Base-by-base conservation (phyloP, 2,329 filamentous ascomycete species). In the Paraphoma sp. region DNA sequence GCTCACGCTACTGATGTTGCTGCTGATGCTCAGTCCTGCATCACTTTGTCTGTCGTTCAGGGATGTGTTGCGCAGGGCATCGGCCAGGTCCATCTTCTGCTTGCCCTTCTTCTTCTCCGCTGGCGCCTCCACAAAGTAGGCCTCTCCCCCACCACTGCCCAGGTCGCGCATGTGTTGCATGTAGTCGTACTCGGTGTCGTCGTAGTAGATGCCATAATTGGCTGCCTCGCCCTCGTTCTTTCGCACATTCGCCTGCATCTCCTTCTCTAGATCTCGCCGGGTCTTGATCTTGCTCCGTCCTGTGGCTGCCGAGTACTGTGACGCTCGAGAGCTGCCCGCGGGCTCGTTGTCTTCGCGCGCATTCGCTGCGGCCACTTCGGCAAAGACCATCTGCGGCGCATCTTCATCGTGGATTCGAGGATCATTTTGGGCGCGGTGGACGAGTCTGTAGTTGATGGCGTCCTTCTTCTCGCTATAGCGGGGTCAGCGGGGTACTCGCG, bases 141-240 rank as follows among this genome's bases (percentile, higher is more conserved):
- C 87, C 53, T 93, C 89, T 30, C 91, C 91, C 5, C 76, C 78
- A 6, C 85, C 79, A 2, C 72, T 72, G 3, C 82, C 92, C 43
- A 99, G 81, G 68, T 98, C 95, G 53, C 93, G 90, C 84, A 99
- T 82, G 78, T 99, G 95, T 78, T 99, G 95, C 95, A 99, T 99
- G 80, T 99, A 99, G 78, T 99, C 95, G 79, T 99, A 99, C 72
- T 92, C 86, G 63, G 91, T 90, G 79, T 99, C 95, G 78, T 99
- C 96, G 77, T 85, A 99, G 82, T 91, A 99, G 63, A 99, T 87
- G 62, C 95, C 95, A 78, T 97, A 87, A 75, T 91, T 91, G 65
- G 96, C 95, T 8, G 96, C 95, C 80, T 99, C 93, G 68, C 96
- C 96, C 78, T 99, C 95, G 76, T 99, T 98, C 54, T 87, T 85